Evolutionary conservation across 352 stramenopile species (phyloP).

Genomic region (Detonula confervacea): DNA sequence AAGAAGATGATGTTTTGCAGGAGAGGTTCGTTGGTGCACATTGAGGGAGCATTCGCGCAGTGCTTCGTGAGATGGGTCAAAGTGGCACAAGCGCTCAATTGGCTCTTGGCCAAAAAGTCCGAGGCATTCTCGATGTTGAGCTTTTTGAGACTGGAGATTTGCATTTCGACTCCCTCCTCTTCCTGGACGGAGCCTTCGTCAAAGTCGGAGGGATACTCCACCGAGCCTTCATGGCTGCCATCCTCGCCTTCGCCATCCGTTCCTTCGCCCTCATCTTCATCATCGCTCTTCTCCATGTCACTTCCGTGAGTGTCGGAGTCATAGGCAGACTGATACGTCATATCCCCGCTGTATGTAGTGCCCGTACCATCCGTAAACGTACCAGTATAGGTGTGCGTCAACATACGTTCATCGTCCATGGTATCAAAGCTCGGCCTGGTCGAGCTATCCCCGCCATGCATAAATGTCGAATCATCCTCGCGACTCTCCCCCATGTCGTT

Average conservation of each 20-base stretch:
- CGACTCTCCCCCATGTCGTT: background rate
- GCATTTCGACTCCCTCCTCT: slow-evolving; percentile 54
- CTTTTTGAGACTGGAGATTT: slow-evolving; percentile 54
- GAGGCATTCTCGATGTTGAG: slow-evolving; percentile 55
- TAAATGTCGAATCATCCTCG: slow-evolving; percentile 23
- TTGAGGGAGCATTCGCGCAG: slow-evolving; percentile 57
- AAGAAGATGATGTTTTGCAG: slow-evolving; percentile 58
- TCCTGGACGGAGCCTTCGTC: slow-evolving; percentile 27
- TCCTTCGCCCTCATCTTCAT: slow-evolving; percentile 18
- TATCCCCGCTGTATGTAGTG: slow-evolving; percentile 33
- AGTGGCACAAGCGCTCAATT: slow-evolving; percentile 77
- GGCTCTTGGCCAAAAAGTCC: slow-evolving; percentile 50
- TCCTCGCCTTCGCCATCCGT: slow-evolving; percentile 15
- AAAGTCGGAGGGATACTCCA: too few species aligned
- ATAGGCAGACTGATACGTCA: slow-evolving; percentile 18
- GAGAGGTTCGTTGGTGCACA: slow-evolving; percentile 54
- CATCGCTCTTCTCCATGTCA: too few species aligned
- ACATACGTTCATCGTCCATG: slow-evolving; percentile 35
- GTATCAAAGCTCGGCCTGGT: slow-evolving; percentile 20
- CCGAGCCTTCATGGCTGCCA: too few species aligned
- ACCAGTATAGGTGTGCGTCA: slow-evolving; percentile 36
- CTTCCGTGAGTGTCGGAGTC: slow-evolving; percentile 24
- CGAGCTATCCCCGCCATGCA: slow-evolving; percentile 14
- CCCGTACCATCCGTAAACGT: slow-evolving; percentile 32
- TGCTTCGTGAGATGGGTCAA: slow-evolving; percentile 80